Evolutionary conservation across 805 yeast genomes (phyloP), one percentile per base, ranked within the genome.

Genomic region (Candida nonsorbophila): DNA sequence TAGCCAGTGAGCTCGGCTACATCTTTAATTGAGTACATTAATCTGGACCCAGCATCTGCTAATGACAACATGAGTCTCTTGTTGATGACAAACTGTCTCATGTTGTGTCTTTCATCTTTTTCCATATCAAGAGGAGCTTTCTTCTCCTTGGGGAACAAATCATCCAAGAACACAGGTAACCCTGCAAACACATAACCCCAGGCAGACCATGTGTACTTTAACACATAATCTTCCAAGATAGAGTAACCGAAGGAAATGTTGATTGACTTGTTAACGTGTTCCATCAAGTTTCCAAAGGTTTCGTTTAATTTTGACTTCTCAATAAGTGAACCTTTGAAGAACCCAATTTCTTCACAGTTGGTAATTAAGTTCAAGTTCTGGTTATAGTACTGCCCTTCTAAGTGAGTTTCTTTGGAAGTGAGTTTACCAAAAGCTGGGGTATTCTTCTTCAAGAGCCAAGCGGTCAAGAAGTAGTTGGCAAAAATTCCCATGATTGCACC

Each of bases 131-230:
- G 18, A n/a, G 14, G 21, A 16, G 12, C 32, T 9, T 17, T 4
- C 5, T 21, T 9, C 7, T 22, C n/a, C 7, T 22, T 22, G 25
- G 43, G 37, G 24, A 34, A 36, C 5, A 39, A 19, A 30, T 64
- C 70, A 12, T 79, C 79, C 33, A 85, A 53, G 29, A 87, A 74
- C 11, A 88, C 88, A 2, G 97, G 97, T 38, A 88, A 70, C 1
- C 95, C 82, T 0, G 95, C 84, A 59, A 85, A 87, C 14, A 87
- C 56, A 51, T 86, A 87, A n/a, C 97, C 96, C 58, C 88, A 72
- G 0, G 94, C 95, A 3, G 95, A 86, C 97, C 97, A 88, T 8
- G 90, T 77, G 49, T 84, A 86, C 58, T 87, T 88, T 53, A 88
- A 70, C 27, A 87, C 75, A 47, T 86, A 85, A 49, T 86, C 94